A percentile compares a stretch with the other conserved stretches of the same genome.
These are phyloP conservation scores for Suillus paluster DNA, from an alignment of 768 basidiomycete genomes.

Conservation along the genomic window DNA sequence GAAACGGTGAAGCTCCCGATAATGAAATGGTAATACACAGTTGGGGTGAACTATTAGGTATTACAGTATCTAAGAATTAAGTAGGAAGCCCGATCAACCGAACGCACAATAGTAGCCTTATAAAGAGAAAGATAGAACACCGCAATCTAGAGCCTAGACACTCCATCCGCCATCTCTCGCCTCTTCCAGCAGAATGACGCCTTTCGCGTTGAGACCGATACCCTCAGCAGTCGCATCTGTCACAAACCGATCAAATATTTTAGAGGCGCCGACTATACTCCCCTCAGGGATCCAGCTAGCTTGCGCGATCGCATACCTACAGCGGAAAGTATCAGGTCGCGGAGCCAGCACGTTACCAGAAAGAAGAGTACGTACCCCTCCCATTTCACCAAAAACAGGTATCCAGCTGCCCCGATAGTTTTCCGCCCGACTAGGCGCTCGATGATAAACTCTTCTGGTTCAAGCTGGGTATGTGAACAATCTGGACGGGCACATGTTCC, in stretches of 20 bases:
- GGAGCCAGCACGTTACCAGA: neutral
- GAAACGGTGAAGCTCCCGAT: neutral
- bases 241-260: conserved; percentile 21
- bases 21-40: neutral
- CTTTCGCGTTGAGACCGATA: conserved; percentile 14
- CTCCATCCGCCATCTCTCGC: conserved; percentile 25
- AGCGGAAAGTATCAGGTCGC: neutral
- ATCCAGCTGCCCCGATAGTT: conserved; percentile 15
- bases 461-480: conserved; percentile 16
- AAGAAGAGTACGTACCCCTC: conserved; percentile 29
- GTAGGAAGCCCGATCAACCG: neutral
- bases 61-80: neutral
- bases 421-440: conserved; percentile 35
- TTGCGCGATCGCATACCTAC: conserved; percentile 31
- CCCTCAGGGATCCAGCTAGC: conserved; percentile 36
- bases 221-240: conserved; percentile 23
- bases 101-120: neutral
- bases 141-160: neutral
- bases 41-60: neutral
- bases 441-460: conserved; percentile 16
- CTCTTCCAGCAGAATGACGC: conserved; percentile 27
- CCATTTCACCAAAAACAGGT: conserved; percentile 37
- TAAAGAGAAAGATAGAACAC: neutral
- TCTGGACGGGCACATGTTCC: conserved; percentile 30
- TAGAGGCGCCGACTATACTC: conserved; percentile 23